Evolutionary conservation across 2,329 filamentous ascomycete genomes (phyloP), one percentile per base, ranked within the genome.

Genomic region (Aspergillus candidus): DNA sequence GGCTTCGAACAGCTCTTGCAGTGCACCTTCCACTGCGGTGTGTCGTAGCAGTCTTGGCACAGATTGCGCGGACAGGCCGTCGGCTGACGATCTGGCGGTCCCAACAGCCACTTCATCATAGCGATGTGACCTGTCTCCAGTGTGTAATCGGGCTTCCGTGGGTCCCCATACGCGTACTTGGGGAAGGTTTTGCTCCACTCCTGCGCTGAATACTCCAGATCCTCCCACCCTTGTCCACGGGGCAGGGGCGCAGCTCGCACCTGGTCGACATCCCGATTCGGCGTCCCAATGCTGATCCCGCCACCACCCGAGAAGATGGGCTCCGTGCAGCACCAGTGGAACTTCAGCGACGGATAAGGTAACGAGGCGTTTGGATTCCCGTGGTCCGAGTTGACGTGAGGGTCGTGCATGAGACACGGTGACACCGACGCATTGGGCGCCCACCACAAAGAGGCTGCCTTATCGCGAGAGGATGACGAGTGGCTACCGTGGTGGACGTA

Each of bases 291-390:
- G 31, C 74, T 77, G 47, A 80, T 80, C 11, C 77, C 76, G 38
- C 77, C 77, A 8, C 77, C 77, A 8, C 76, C 77, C 18, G 77
- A 79, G 53, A 80, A 79, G 39, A 78, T 73, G 12, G 77, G 77
- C 51, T 79, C 76, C 4, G 77, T 72, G 51, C 77, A 80, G 56
- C 77, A 80, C 77, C 77, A 80, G 50, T 74, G 72, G 58, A 79
- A 77, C 43, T 74, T 77, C 46, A 78, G 64, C 44, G 69, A 72
- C 11, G 75, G 74, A 31, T 72, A 71, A 37, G 68, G 55, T 12
- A 57, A 47, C 18, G 65, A 58, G 18, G 58, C 52, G 30, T 60
- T 56, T 30, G 61, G 65, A 33, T 68, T 61, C 13, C 62, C 60
- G 30, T 53, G 54, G 17, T 59, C 55, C 31, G 50, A 34, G 46